Evolutionary conservation across 768 basidiomycete genomes (phyloP).

Genomic region (Cystofilobasidium bisporidii): DNA sequence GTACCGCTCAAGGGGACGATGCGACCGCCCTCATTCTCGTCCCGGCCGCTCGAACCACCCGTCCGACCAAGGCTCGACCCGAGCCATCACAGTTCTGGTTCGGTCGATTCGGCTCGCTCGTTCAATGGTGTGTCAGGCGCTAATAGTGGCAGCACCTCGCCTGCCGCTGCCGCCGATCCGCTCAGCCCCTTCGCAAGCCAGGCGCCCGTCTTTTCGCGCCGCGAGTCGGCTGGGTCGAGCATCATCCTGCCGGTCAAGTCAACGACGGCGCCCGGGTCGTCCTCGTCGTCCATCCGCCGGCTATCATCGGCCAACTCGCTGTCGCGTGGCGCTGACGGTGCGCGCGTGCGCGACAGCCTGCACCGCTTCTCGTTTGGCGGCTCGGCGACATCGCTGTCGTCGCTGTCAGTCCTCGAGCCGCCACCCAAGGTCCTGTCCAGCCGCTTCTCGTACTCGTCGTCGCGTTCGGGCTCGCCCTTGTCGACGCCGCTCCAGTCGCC

Average conservation of each 20-base stretch:
- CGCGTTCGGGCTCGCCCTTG: neutral
- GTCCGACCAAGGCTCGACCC: neutral
- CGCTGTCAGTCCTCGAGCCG: neutral
- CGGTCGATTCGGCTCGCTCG: neutral
- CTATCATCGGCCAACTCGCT: neutral
- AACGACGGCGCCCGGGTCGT: neutral
- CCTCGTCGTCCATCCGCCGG: neutral
- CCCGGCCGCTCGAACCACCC: neutral
- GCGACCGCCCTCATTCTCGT: neutral
- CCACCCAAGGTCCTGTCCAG: neutral
- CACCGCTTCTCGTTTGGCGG: neutral
- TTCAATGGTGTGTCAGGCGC: neutral
- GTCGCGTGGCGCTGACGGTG: neutral
- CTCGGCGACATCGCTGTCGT: neutral
- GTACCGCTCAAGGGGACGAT: neutral
- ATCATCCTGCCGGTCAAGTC: neutral
- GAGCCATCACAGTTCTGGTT: neutral
- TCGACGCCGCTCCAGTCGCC: neutral
- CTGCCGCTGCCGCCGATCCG: neutral
- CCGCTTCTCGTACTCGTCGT: slow-evolving; percentile 3
- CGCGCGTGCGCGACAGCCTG: neutral
- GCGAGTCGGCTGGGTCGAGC: neutral
- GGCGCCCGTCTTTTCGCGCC: slow-evolving; percentile 7
- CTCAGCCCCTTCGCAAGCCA: neutral
- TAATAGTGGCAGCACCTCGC: neutral